Evolutionary conservation across 148 eudicot genomes (phyloP), one percentile per base, ranked within the genome.

Genomic region (Amaranthus palmeri): DNA sequence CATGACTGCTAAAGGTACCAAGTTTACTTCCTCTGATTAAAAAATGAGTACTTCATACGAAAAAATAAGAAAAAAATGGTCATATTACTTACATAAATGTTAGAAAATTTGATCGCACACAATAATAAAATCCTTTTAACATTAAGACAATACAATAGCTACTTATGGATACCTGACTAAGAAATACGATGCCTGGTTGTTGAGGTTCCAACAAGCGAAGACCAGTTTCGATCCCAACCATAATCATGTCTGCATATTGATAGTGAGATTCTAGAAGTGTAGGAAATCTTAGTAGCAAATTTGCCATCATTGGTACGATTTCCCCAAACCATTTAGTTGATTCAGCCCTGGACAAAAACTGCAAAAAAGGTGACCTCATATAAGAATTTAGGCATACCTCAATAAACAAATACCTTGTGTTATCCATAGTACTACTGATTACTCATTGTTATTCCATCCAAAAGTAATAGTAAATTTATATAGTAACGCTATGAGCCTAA

Each of bases 191-290:
- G 72, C 99, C 97, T 47, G 86, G 56, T 54, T 88, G 74, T 77
- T 95, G 99, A 41, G 97, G 76, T 72, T 82, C 89, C 81, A 95
- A 71, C 56, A 95, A 69, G 54, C 96, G 90, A 72, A 95, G 92
- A 70, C 91, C 76, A 4, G 90, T 84, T 69, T 83, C 86, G 65
- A 86, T 62, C 70, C 85, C 88, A 71, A 57, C 67, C 61, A 82
- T 49, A 15, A 65, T 67, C 8, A 66, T 48, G 69, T 76, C 86
- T 50, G 88, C 82, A 72, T 85, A 79, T 13, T 79, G 73, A 85
- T 88, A 91, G 74, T 95, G 99, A 67, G 81, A 81, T 77, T 88
- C 90, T 76, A 95, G 81, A 78, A 95, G 64, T 0, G 60, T 43
- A 0, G 99, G 97, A 71, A 95, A 57, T 65, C 84, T 72, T 80